Conservation (phyloP, 1,284 basidiomycete species). For the Rhodofomes roseus region DNA sequence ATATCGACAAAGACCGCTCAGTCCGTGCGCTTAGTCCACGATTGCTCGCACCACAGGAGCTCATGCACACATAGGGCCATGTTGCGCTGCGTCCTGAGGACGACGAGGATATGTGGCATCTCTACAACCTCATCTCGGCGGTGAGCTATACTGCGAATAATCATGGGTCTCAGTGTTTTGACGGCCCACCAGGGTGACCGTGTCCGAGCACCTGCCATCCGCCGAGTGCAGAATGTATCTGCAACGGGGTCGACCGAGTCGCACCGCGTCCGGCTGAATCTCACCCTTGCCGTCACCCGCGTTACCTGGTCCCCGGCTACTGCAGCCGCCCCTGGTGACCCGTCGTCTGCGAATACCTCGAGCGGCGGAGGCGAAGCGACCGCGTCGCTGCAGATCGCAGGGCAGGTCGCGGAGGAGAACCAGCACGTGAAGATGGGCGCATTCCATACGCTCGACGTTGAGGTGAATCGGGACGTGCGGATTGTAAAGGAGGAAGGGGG, state of each 20-base stretch:
- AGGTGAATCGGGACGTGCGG: slow-evolving; percentile 87
- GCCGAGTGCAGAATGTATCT: slow-evolving; percentile 79
- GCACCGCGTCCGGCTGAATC: slow-evolving; percentile 79
- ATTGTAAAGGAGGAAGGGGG: slow-evolving; percentile 78
- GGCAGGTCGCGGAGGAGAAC: slow-evolving; percentile 89
- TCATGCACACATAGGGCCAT: slow-evolving; percentile 59
- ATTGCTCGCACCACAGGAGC: neutral
- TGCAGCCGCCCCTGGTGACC: slow-evolving; percentile 44
- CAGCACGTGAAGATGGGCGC: slow-evolving; percentile 91
- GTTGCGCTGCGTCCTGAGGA: slow-evolving; percentile 90
- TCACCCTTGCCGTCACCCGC: slow-evolving; percentile 78
- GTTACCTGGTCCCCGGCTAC: slow-evolving; percentile 71
- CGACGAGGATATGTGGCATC: slow-evolving; percentile 99
- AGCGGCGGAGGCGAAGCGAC: slow-evolving; percentile 34
- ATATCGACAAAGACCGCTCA: slow-evolving; percentile 68
- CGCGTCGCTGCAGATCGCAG: slow-evolving; percentile 84
- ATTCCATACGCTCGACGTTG: slow-evolving; percentile 94
- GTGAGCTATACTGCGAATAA: slow-evolving; percentile 32
- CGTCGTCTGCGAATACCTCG: slow-evolving; percentile 28
- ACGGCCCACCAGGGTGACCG: slow-evolving; percentile 61
- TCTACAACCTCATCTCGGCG: slow-evolving; percentile 94
- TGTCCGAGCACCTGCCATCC: slow-evolving; percentile 86
- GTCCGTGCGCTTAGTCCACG: neutral
- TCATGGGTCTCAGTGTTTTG: neutral
- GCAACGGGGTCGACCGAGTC: slow-evolving; percentile 94